A percentile compares a stretch with the other conserved stretches of the same genome.
phyloP scores from a whole-genome alignment of 805 yeast genomes.

The Kuraishia capsulata region DNA sequence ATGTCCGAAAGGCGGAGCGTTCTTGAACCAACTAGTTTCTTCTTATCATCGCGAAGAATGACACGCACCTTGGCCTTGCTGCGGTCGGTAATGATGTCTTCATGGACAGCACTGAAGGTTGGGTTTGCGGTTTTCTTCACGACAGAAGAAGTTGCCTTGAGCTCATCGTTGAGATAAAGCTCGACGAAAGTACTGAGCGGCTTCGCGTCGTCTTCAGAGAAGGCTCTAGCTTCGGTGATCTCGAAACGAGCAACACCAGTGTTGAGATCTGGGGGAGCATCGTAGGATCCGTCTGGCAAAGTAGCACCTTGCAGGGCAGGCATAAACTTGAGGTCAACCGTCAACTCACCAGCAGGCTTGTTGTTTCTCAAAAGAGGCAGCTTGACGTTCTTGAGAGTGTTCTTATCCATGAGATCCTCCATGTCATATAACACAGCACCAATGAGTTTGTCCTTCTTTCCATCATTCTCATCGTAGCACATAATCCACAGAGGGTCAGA shows the following conservation, averaged over 20 bases:
- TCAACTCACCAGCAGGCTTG: conserved; percentile 69
- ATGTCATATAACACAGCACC: conserved; percentile 74
- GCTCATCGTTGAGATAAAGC: conserved; percentile 53
- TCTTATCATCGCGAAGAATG: conserved; percentile 52
- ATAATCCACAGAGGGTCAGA: conserved; percentile 76
- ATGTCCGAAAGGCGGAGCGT: conserved; percentile 52
- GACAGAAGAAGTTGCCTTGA: conserved; percentile 46
- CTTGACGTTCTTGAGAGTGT: conserved; percentile 36
- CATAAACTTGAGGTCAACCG: conserved; percentile 63
- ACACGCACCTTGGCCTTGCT: conserved; percentile 62
- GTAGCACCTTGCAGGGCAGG: conserved; percentile 59
- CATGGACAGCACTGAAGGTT: conserved; percentile 45
- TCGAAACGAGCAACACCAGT: conserved; percentile 82
- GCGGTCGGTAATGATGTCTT: conserved; percentile 63
- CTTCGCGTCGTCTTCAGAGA: conserved; percentile 27
- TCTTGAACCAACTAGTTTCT: conserved; percentile 49
- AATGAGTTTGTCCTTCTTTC: conserved; percentile 65
- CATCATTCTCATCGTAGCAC: conserved; percentile 69
- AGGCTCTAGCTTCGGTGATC: conserved; percentile 52
- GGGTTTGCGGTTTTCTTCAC: conserved; percentile 59
- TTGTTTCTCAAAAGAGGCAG: conserved; percentile 70
- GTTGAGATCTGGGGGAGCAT: conserved; percentile 85
- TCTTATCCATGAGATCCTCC: conserved; percentile 49
- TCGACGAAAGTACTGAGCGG: conserved; percentile 64
- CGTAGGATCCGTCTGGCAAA: conserved; percentile 71